Conservation (phyloP, 495 filamentous ascomycete genomes). For the Podospora fimiseda region DNA sequence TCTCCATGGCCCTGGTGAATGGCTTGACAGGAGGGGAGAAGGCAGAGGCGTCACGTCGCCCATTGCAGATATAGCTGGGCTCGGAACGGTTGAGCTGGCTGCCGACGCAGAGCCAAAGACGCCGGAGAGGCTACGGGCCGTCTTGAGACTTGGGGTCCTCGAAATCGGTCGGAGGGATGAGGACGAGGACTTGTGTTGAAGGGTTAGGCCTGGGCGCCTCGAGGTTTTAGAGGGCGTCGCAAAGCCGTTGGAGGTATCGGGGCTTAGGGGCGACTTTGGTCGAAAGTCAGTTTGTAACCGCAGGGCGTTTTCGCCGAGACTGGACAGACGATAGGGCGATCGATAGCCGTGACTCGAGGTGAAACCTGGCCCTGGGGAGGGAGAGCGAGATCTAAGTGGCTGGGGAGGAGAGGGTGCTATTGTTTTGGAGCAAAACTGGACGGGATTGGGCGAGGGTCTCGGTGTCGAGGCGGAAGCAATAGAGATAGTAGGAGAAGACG, state of each 20-base stretch:
- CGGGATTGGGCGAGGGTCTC: constrained; percentile 11
- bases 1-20: constrained; percentile 70
- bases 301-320: constrained; percentile 20
- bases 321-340: constrained; percentile 15
- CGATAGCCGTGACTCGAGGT: constrained; percentile 11
- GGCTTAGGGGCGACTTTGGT: constrained; percentile 19
- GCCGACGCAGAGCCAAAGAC: constrained; percentile 34
- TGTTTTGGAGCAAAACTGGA: constrained; percentile 30
- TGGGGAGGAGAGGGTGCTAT: constrained; percentile 30
- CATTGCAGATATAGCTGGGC: constrained; percentile 72
- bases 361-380: constrained; percentile 5
- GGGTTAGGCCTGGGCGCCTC: constrained; percentile 22
- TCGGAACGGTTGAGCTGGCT: constrained; percentile 38
- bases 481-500: constrained; percentile 8
- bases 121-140: constrained; percentile 22
- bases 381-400: constrained; percentile 3
- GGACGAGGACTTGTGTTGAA: constrained; percentile 36
- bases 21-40: constrained; percentile 68
- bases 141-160: constrained; percentile 43
- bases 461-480: constrained; percentile 9
- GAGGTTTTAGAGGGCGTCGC: constrained; percentile 21
- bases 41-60: constrained; percentile 88
- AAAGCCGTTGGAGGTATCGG: constrained; percentile 18
- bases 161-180: constrained; percentile 38
- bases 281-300: constrained; percentile 33